phyloP scores from a whole-genome alignment of 2,329 filamentous ascomycete species.

The Cytospora leucostoma region DNA sequence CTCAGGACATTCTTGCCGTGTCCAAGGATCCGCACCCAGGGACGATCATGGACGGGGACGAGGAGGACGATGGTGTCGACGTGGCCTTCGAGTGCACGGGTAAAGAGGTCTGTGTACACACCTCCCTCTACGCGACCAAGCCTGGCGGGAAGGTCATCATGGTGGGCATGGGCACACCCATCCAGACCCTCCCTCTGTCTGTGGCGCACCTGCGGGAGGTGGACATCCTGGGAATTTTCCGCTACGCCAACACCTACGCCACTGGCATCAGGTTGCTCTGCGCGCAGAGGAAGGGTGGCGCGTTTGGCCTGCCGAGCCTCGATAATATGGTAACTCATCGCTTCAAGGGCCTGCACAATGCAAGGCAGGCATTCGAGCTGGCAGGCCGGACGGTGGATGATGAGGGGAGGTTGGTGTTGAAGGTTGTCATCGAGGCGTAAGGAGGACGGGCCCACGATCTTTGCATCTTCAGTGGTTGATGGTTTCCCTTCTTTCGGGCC shows the following conservation, averaged over 20 bases:
- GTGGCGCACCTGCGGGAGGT: conserved; percentile 74
- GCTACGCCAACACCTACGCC: conserved; percentile 75
- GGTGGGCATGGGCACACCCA: conserved; percentile 77
- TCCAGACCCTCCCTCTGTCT: conserved; percentile 73
- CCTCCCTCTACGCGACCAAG: conserved; percentile 69
- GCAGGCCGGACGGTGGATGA: conserved; percentile 69
- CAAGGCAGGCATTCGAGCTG: conserved; percentile 67
- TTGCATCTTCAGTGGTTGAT: background rate
- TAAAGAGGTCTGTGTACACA: conserved; percentile 73
- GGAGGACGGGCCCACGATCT: conserved; percentile 7
- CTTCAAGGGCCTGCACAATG: conserved; percentile 64
- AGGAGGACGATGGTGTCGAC: conserved; percentile 61
- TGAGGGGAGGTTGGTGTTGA: conserved; percentile 68
- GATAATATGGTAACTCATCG: conserved; percentile 74
- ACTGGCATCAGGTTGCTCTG: conserved; percentile 66
- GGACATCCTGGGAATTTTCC: conserved; percentile 76
- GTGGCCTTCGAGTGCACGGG: conserved; percentile 77
- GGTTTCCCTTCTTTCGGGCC: background rate
- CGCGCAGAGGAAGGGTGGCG: conserved; percentile 43
- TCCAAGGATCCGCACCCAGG: conserved; percentile 38
- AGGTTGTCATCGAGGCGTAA: conserved; percentile 66
- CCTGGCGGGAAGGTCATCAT: conserved; percentile 73
- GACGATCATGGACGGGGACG: conserved; percentile 26
- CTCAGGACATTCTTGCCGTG: conserved; percentile 50
- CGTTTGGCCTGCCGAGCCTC: conserved; percentile 60